A percentile compares a stretch with the other conserved stretches of the same genome.
Evolutionary conservation across 208 protist species (phyloP).

Genomic region (Trichomonas tenax): DNA sequence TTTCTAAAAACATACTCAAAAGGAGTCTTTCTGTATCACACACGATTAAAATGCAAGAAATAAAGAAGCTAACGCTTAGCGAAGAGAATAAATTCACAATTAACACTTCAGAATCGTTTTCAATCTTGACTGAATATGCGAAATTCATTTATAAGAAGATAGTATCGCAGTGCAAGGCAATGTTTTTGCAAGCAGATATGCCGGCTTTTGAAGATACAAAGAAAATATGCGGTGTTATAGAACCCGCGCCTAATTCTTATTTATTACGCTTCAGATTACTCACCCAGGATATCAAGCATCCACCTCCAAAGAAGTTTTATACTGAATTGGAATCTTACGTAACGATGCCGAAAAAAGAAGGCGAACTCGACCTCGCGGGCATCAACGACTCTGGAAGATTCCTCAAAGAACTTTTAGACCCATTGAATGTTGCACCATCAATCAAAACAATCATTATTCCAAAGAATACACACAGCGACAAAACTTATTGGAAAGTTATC

Average conservation of each 20-base stretch:
- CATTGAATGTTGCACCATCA: background rate
- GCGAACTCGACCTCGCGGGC: background rate
- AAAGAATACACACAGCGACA: background rate
- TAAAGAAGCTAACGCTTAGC: background rate
- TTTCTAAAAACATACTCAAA: background rate
- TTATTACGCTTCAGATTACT: background rate
- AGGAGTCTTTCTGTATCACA: background rate
- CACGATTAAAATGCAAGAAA: background rate
- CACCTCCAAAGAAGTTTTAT: background rate
- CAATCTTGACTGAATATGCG: background rate
- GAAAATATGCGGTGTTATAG: background rate
- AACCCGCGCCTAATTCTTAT: background rate
- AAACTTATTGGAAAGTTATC: background rate
- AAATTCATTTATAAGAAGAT: background rate
- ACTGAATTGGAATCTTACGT: background rate
- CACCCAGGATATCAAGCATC: background rate
- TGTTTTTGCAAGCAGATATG: background rate
- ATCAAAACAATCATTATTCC: background rate
- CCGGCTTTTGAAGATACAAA: background rate
- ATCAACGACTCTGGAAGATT: background rate
- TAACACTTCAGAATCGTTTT: background rate
- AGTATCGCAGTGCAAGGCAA: background rate
- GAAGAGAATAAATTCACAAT: background rate
- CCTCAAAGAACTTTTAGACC: background rate
- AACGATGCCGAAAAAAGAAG: background rate